Percentiles rank a stretch among this genome's conserved stretches.
phyloP scores from a whole-genome alignment of 208 protist species.

The Wallacemonas sp. region DNA sequence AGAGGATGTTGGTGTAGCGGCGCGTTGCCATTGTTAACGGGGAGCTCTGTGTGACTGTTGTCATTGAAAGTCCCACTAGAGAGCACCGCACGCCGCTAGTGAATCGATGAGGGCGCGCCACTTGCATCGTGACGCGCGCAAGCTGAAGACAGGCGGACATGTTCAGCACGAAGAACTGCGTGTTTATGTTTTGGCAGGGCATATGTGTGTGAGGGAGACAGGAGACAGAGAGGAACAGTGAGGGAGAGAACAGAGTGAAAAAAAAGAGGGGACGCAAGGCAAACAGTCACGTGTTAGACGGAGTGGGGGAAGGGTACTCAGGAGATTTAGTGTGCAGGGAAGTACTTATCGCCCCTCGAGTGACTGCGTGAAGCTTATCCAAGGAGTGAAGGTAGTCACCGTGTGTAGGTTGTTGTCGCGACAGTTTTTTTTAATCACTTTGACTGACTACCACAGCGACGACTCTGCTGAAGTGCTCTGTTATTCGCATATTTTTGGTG shows the following conservation, averaged over 20 bases:
- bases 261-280: background rate
- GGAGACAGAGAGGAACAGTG: background rate
- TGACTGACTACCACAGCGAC: no score
- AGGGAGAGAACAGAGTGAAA: background rate
- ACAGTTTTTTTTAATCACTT: no score
- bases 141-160: conserved; percentile 7
- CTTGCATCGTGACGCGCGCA: background rate
- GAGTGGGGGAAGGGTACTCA: no score
- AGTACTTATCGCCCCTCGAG: no score
- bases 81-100: no score
- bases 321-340: no score
- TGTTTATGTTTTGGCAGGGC: background rate
- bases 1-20: conserved; percentile 78
- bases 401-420: no score
- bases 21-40: conserved; percentile 19
- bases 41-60: background rate
- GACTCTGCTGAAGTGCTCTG: no score
- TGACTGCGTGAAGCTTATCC: no score
- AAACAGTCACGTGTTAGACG: background rate
- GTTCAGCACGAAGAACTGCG: no score
- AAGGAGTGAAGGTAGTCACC: no score
- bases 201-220: background rate
- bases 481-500: no score
- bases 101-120: background rate
- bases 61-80: background rate